Evolutionary conservation across 148 eudicot species (phyloP).

Genomic region (Rhododendron simsii): DNA sequence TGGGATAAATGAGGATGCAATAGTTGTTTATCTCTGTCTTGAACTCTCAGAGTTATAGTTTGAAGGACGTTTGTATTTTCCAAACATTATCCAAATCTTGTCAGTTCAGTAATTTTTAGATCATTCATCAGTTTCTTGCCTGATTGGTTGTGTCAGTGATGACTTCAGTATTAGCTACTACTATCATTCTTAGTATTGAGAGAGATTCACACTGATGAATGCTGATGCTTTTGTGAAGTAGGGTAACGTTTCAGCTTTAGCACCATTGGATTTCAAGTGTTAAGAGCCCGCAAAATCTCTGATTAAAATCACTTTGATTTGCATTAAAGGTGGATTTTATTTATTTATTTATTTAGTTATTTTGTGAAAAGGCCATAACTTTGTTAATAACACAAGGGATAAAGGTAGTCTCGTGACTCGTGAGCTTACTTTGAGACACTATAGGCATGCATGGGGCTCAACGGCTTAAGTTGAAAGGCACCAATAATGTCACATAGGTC

Average conservation of each 20-base stretch:
- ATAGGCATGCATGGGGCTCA: not conserved
- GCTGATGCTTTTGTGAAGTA: not conserved
- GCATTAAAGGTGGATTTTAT: not conserved
- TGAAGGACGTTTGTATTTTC: not conserved
- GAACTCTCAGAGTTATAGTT: not conserved
- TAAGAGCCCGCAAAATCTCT: not conserved
- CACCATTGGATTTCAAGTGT: not conserved
- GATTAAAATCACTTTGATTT: not conserved
- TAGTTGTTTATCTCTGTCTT: not conserved
- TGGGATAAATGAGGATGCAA: not conserved
- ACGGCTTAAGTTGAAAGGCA: not conserved
- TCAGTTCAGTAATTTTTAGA: not conserved
- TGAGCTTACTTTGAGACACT: not conserved
- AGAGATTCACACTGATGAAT: not conserved
- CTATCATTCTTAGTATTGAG: too few relatives aligned
- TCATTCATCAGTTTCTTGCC: not conserved
- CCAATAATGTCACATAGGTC: not conserved
- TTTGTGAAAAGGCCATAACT: not conserved
- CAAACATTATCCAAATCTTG: not conserved
- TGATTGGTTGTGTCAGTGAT: not conserved
- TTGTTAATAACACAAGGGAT: too few relatives aligned
- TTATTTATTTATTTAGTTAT: too few relatives aligned
- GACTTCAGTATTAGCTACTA: too few relatives aligned
- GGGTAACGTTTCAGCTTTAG: not conserved
- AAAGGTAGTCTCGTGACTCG: not conserved